A percentile compares a stretch with the other conserved stretches of the same genome.
Conservation (phyloP, 805 yeast species). For the Candida vartiovaarae region DNA sequence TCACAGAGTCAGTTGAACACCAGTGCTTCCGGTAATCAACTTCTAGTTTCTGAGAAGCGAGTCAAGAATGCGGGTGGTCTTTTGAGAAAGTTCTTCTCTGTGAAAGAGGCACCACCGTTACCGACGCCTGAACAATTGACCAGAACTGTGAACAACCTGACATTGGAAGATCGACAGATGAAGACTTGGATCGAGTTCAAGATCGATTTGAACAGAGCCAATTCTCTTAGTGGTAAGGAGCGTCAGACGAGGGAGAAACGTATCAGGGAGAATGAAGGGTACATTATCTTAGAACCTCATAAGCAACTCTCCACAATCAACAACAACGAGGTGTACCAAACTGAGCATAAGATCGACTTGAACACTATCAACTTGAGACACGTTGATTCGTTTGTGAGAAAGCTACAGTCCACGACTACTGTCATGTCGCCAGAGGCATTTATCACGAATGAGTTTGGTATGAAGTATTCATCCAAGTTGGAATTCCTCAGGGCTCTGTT, state of each 20-base stretch:
- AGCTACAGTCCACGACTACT: constrained; percentile 26
- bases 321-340: constrained; percentile 37
- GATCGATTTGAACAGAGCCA: constrained; percentile 64
- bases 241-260: constrained; percentile 63
- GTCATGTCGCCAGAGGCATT: constrained; percentile 47
- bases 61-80: constrained; percentile 14
- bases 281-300: constrained; percentile 58
- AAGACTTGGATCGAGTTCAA: constrained; percentile 45
- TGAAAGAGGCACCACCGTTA: constrained; percentile 23
- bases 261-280: constrained; percentile 51
- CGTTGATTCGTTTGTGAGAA: constrained; percentile 37
- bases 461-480: constrained; percentile 43
- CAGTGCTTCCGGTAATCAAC: constrained; percentile 23
- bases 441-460: constrained; percentile 44
- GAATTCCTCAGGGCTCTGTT: constrained; percentile 64
- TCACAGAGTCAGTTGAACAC: constrained; percentile 8
- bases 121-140: constrained; percentile 19
- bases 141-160: constrained; percentile 11
- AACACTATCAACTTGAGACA: constrained; percentile 28
- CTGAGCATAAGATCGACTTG: constrained; percentile 24
- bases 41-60: constrained; percentile 20
- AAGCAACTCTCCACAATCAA: constrained; percentile 37
- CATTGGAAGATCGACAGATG: constrained; percentile 33
- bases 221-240: constrained; percentile 60
- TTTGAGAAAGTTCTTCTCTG: constrained; percentile 11